Evolutionary conservation across 2,329 filamentous ascomycete species (phyloP), one percentile per base, ranked within the genome.

Genomic region (Penicillium sp.): DNA sequence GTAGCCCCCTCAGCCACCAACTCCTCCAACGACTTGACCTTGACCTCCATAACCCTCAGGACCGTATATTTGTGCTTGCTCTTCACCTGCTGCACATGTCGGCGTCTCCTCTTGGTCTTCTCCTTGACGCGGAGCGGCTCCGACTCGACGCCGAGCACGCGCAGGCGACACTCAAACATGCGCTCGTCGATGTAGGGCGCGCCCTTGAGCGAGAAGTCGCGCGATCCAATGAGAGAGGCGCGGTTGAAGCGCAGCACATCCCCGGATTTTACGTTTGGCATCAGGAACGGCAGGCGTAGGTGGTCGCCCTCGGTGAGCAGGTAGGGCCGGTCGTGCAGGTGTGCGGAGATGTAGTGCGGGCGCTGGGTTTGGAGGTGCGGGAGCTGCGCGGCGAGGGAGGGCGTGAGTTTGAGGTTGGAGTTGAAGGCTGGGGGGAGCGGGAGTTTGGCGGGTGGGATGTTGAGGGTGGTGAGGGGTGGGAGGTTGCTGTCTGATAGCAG

Each of bases 31-130:
- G 74, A 77, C 72, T 79, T 83, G 5, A 96, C 80, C 69, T 83
- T 87, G 61, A 97, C 70, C 74, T 97, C 90, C 69, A 88, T 88
- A 62, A 99, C 88, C 68, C 86, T 82, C 74, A 99, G 69, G 21
- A 96, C 83, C 2, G 94, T 99, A 74, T 89, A 96, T 67, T 84
- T 82, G 71, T 96, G 90, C 82, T 99, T 97, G 79, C 91, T 97
- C 77, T 82, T 87, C 9, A 94, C 88, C 58, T 82, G 84, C 79
- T 86, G 90, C 50, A 83, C 81, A 69, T 83, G 81, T 61, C 84
- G 75, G 65, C 83, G 79, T 68, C 88, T 89, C 79, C 85, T 77
- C 83, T 91, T 92, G 65, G 83, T 93, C 83, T 93, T 93, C 75
- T 89, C 80, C 77, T 90, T 90, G 64, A 86, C 77, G 57, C 89